Evolutionary conservation across 2,329 filamentous ascomycete species (phyloP).

Genomic region (Pseudogymnoascus sp.): DNA sequence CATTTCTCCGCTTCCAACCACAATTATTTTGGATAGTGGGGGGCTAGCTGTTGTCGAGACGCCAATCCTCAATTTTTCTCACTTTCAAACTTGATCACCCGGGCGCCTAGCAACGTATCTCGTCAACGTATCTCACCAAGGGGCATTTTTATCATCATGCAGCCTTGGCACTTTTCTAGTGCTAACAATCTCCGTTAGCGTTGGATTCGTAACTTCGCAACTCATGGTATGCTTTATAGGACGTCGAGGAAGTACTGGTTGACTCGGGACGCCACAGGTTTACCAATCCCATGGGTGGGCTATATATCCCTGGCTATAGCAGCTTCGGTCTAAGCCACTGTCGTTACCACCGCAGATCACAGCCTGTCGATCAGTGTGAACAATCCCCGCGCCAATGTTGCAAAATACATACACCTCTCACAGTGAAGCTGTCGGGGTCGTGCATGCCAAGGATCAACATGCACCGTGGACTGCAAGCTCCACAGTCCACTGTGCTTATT

Average conservation of each 20-base stretch:
- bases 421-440: not conserved
- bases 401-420: not conserved
- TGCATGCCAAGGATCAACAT: not conserved
- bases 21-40: not conserved
- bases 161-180: not conserved
- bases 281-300: not conserved
- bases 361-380: not conserved
- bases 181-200: not conserved
- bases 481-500: not conserved
- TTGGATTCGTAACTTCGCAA: not conserved
- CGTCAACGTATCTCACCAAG: not conserved
- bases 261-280: not conserved
- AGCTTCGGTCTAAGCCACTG: not conserved
- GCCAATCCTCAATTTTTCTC: not conserved
- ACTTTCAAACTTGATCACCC: slow-evolving; percentile 5
- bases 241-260: not conserved
- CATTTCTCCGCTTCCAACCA: slow-evolving; percentile 1
- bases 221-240: not conserved
- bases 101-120: not conserved
- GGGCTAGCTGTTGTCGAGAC: not conserved
- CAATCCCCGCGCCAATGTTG: not conserved
- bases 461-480: not conserved
- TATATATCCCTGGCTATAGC: not conserved
- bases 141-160: not conserved
- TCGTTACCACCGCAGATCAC: not conserved